A percentile compares a stretch with the other conserved stretches of the same genome.
phyloP scores from a whole-genome alignment of 1,284 basidiomycete species.

The Grifola frondosa region DNA sequence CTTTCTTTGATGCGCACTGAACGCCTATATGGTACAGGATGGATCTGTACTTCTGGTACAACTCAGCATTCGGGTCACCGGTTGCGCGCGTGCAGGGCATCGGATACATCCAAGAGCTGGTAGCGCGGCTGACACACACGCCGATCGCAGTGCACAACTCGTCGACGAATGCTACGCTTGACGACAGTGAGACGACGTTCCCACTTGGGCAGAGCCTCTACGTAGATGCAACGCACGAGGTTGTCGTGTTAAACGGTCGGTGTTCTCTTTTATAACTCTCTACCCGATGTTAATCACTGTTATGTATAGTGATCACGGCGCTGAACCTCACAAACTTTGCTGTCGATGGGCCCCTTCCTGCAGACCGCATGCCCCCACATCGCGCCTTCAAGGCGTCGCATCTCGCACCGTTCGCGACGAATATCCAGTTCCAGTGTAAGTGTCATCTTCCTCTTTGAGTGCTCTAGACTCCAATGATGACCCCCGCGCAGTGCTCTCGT shows the following conservation, averaged over 20 bases:
- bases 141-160: slow-evolving; percentile 70
- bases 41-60: slow-evolving; percentile 50
- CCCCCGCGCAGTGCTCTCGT: slow-evolving; percentile 50
- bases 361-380: slow-evolving; percentile 65
- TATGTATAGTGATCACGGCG: slow-evolving; percentile 59
- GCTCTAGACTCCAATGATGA: background rate
- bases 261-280: slow-evolving; percentile 1
- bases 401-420: slow-evolving; percentile 77
- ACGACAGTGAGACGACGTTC: slow-evolving; percentile 71
- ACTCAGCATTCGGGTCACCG: slow-evolving; percentile 79
- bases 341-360: slow-evolving; percentile 65
- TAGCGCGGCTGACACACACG: slow-evolving; percentile 77
- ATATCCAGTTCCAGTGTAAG: slow-evolving; percentile 74
- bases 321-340: slow-evolving; percentile 76
- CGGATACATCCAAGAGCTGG: slow-evolving; percentile 82
- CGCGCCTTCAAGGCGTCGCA: slow-evolving; percentile 64
- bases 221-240: slow-evolving; percentile 85
- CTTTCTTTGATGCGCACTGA: background rate
- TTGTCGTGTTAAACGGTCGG: slow-evolving; percentile 78
- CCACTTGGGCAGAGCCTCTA: slow-evolving; percentile 81
- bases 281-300: background rate
- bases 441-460: slow-evolving; percentile 12
- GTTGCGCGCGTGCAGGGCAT: slow-evolving; percentile 78
- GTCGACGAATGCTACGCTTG: slow-evolving; percentile 78
- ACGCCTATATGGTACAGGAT: slow-evolving; percentile 23